Evolutionary conservation across 2,329 filamentous ascomycete species (phyloP).

Genomic region (Samsoniella hepiali): DNA sequence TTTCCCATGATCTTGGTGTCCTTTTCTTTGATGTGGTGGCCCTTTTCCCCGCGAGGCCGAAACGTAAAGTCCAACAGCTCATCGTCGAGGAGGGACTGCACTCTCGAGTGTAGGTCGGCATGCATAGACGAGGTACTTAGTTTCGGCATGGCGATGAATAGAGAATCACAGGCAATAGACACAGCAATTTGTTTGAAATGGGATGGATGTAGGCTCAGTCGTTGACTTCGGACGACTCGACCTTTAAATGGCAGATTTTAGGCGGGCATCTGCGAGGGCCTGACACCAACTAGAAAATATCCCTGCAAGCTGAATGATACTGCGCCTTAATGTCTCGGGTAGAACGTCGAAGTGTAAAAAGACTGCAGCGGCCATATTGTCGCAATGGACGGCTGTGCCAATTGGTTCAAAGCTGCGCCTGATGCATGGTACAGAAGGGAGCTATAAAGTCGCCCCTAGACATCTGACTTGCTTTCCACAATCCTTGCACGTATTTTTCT

Average conservation of each 20-base stretch:
- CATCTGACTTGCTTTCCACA: too few relatives aligned
- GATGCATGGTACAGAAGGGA: too few relatives aligned
- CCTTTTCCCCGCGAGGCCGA: conserved; percentile 22
- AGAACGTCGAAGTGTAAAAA: too few relatives aligned
- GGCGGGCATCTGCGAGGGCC: background rate
- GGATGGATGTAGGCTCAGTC: background rate
- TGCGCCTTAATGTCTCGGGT: background rate
- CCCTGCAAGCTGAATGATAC: background rate
- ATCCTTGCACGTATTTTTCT: too few relatives aligned
- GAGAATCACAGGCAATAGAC: too few relatives aligned
- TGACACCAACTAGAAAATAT: background rate
- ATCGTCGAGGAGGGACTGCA: conserved; percentile 20
- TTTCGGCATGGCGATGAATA: background rate
- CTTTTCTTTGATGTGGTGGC: conserved; percentile 22
- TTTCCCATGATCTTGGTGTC: conserved; percentile 32
- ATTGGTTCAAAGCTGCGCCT: too few relatives aligned
- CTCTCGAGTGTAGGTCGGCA: conserved; percentile 20
- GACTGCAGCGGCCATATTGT: too few relatives aligned
- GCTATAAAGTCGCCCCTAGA: too few relatives aligned
- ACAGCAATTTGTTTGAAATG: background rate
- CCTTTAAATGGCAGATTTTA: background rate
- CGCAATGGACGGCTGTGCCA: too few relatives aligned
- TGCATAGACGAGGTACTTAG: conserved; percentile 23
- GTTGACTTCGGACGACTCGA: background rate
- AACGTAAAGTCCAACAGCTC: conserved; percentile 25